Conservation (phyloP, 495 filamentous ascomycete genomes). For the Podospora australis region DNA sequence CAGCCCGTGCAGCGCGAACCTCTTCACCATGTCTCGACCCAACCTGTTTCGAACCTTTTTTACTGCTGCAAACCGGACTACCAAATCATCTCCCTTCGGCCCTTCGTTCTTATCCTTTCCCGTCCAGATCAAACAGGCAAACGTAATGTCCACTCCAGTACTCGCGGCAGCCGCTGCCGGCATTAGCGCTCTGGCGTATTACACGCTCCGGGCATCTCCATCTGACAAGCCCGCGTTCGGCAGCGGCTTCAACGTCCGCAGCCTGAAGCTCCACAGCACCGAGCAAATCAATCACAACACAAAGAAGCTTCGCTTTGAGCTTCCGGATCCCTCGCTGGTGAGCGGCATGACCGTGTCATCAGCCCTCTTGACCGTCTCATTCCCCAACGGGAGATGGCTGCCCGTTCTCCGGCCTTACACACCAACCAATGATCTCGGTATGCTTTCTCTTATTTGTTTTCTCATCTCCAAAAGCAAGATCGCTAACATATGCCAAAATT, state of each 20-base stretch:
- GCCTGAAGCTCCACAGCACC: constrained; percentile 41
- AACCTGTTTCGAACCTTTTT: constrained; percentile 8
- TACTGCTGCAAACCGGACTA: neutral
- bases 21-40: constrained; percentile 11
- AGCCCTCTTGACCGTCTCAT: constrained; percentile 48
- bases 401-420: constrained; percentile 56
- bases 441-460: neutral
- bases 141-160: constrained; percentile 23
- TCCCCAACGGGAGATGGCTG: constrained; percentile 45
- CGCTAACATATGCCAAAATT: constrained; percentile 9
- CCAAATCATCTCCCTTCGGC: neutral
- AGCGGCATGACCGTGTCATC: constrained; percentile 52
- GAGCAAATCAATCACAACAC: constrained; percentile 60
- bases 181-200: constrained; percentile 16
- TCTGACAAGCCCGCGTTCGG: constrained; percentile 21
- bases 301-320: constrained; percentile 55
- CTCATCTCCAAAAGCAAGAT: neutral
- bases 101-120: neutral
- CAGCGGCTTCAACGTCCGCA: constrained; percentile 29
- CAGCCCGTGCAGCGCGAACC: neutral
- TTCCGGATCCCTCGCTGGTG: constrained; percentile 42
- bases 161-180: constrained; percentile 25
- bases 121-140: constrained; percentile 15
- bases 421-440: constrained; percentile 50
- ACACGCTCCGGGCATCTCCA: neutral